Conservation (phyloP, 768 basidiomycete genomes). For the Trametes elegans region DNA sequence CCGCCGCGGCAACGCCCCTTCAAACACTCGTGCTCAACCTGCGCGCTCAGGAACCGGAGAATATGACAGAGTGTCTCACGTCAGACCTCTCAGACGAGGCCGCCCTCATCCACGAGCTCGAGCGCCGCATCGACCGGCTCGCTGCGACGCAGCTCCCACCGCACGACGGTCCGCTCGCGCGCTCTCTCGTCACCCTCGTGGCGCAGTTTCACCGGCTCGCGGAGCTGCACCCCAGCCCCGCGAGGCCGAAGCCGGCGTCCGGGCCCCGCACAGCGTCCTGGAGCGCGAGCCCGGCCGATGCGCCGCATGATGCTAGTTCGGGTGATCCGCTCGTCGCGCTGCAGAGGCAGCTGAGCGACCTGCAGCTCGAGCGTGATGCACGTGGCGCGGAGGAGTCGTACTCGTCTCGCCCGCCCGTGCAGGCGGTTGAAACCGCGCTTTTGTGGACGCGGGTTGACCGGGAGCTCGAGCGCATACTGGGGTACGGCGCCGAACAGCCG, state of each 20-base stretch:
- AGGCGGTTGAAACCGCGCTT: slow-evolving; percentile 57
- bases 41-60: slow-evolving; percentile 45
- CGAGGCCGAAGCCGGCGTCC: neutral
- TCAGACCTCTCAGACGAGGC: slow-evolving; percentile 38
- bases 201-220: slow-evolving; percentile 60
- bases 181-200: slow-evolving; percentile 66
- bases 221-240: slow-evolving; percentile 12
- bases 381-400: slow-evolving; percentile 29
- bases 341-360: slow-evolving; percentile 62
- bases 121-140: slow-evolving; percentile 48
- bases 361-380: slow-evolving; percentile 57
- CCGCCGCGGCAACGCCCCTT: slow-evolving; percentile 45
- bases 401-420: slow-evolving; percentile 40
- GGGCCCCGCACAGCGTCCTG: slow-evolving; percentile 28
- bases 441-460: slow-evolving; percentile 76
- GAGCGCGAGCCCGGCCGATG: slow-evolving; percentile 20
- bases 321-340: slow-evolving; percentile 57
- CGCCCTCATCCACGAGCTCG: slow-evolving; percentile 60
- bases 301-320: neutral
- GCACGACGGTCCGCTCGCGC: slow-evolving; percentile 62
- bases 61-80: slow-evolving; percentile 46
- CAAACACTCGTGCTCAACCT: slow-evolving; percentile 63
- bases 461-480: slow-evolving; percentile 65
- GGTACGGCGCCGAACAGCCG: slow-evolving; percentile 59
- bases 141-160: slow-evolving; percentile 38